These are phyloP conservation scores for Orbilia javanica DNA, from an alignment of 2,329 filamentous ascomycete genomes.

Conservation along the genomic window DNA sequence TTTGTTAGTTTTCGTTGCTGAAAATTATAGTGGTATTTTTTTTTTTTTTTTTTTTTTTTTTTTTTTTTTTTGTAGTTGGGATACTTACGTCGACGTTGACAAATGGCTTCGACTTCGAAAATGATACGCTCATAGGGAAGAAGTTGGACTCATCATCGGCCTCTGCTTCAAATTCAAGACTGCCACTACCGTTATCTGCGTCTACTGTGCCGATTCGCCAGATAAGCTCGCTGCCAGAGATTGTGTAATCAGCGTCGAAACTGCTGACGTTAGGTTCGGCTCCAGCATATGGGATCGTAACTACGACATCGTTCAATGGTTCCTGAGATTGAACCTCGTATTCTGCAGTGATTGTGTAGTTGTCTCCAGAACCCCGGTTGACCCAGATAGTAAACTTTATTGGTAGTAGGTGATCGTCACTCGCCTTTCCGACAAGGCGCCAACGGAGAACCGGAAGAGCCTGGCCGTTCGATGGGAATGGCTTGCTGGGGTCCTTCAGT, in stretches of 20 bases:
- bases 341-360: constrained; percentile 91
- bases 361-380: constrained; percentile 83
- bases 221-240: constrained; percentile 90
- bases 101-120: constrained; percentile 86
- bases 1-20: constrained; percentile 20
- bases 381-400: constrained; percentile 99
- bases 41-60: too few relatives aligned
- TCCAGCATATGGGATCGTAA: constrained; percentile 86
- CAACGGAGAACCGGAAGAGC: constrained; percentile 92
- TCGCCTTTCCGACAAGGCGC: constrained; percentile 78
- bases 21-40: constrained; percentile 2
- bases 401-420: constrained; percentile 83
- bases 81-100: constrained; percentile 90
- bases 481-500: constrained; percentile 85
- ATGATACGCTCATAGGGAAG: constrained; percentile 95
- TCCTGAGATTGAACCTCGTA: constrained; percentile 90
- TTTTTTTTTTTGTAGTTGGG: too few relatives aligned
- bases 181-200: constrained; percentile 82
- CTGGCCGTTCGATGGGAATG: constrained; percentile 90
- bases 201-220: constrained; percentile 92
- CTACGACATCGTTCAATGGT: constrained; percentile 81
- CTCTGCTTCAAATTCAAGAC: constrained; percentile 95
- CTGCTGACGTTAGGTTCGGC: constrained; percentile 89
- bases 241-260: constrained; percentile 94
- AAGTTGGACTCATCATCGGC: constrained; percentile 91